Conservation (phyloP, 306 rosid species). For the Dicorynia guianensis region DNA sequence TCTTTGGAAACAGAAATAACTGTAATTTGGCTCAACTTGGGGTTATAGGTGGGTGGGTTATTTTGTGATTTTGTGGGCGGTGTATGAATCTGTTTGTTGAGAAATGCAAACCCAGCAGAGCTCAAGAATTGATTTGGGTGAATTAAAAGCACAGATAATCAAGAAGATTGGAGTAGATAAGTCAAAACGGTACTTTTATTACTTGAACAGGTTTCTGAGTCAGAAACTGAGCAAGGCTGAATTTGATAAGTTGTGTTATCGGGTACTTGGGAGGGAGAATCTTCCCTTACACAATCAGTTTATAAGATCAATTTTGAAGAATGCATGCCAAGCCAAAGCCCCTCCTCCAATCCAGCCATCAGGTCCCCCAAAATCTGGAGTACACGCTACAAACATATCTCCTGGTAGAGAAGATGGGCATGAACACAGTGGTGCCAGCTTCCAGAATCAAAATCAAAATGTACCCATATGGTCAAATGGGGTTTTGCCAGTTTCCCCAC, state of each 20-base stretch:
- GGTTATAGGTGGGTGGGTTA: slow-evolving; percentile 56
- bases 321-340: slow-evolving; percentile 88
- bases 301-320: slow-evolving; percentile 82
- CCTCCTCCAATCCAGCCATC: slow-evolving; percentile 68
- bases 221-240: slow-evolving; percentile 89
- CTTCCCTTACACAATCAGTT: slow-evolving; percentile 86
- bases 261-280: slow-evolving; percentile 86
- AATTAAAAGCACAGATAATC: slow-evolving; percentile 75
- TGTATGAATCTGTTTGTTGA: slow-evolving; percentile 77
- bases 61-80: slow-evolving; percentile 59
- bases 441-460: slow-evolving; percentile 68
- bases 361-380: slow-evolving; percentile 61
- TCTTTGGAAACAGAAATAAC: slow-evolving; percentile 58
- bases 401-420: slow-evolving; percentile 82
- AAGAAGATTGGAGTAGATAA: slow-evolving; percentile 85
- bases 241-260: slow-evolving; percentile 73
- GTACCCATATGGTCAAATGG: slow-evolving; percentile 85
- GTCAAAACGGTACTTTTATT: slow-evolving; percentile 76
- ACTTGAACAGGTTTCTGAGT: slow-evolving; percentile 78
- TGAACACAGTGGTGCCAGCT: slow-evolving; percentile 60
- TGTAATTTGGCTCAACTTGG: slow-evolving; percentile 53
- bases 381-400: slow-evolving; percentile 61
- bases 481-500: slow-evolving; percentile 73
- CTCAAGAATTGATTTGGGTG: slow-evolving; percentile 92
- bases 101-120: slow-evolving; percentile 95